Evolutionary conservation across 495 filamentous ascomycete genomes (phyloP).

Genomic region (Lasiosphaeria miniovina): DNA sequence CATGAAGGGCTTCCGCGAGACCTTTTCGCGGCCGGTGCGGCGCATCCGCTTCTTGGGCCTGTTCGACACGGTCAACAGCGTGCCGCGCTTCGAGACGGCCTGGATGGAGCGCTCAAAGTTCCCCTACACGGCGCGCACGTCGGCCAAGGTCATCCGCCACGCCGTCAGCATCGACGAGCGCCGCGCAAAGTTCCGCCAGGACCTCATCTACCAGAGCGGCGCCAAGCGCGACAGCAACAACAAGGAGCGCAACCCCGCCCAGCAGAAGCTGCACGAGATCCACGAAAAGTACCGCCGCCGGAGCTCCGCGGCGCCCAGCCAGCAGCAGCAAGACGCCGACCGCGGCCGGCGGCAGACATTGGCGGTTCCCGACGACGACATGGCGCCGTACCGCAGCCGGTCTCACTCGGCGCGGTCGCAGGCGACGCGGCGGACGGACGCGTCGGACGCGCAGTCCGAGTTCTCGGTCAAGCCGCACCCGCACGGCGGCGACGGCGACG

Average conservation of each 20-base stretch:
- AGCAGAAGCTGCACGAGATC: constrained; percentile 40
- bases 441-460: constrained; percentile 28
- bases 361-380: constrained; percentile 16
- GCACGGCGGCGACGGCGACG: constrained; percentile 31
- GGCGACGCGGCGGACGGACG: constrained; percentile 6
- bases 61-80: constrained; percentile 79
- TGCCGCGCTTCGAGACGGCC: constrained; percentile 76
- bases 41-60: constrained; percentile 69
- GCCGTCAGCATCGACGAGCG: constrained; percentile 79
- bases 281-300: constrained; percentile 38
- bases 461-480: constrained; percentile 24
- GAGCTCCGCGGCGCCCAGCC: neutral
- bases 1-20: constrained; percentile 81
- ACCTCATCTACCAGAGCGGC: constrained; percentile 62
- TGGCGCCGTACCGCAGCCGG: constrained; percentile 44
- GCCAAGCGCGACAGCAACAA: constrained; percentile 27
- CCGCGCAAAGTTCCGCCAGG: constrained; percentile 66
- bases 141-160: constrained; percentile 65
- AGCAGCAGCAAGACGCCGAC: neutral
- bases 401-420: constrained; percentile 36
- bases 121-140: constrained; percentile 76
- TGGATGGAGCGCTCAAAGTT: constrained; percentile 84
- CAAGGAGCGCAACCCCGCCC: constrained; percentile 31
- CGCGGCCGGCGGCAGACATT: constrained; percentile 21
- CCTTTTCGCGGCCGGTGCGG: constrained; percentile 73